A percentile compares a stretch with the other conserved stretches of the same genome.
These are phyloP conservation scores for Hericium erinaceus DNA, from an alignment of 768 basidiomycete species.

Conservation along the genomic window DNA sequence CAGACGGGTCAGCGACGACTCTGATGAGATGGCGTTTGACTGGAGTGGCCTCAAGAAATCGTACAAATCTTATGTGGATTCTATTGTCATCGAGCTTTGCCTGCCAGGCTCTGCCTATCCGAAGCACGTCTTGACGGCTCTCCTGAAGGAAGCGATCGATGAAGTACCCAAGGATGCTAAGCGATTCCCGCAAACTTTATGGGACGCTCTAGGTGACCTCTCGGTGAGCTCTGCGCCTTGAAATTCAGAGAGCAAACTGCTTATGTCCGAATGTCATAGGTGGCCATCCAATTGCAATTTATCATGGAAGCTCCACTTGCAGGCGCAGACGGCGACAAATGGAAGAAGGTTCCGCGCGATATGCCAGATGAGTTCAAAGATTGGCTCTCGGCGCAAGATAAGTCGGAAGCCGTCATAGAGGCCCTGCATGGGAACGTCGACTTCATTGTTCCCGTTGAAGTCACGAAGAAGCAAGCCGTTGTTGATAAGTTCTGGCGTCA, in stretches of 20 bases:
- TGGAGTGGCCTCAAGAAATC: constrained; percentile 51
- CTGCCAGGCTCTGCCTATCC: constrained; percentile 66
- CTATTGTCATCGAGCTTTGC: constrained; percentile 74
- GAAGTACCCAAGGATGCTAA: constrained; percentile 67
- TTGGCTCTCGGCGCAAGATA: constrained; percentile 64
- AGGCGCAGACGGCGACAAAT: constrained; percentile 42
- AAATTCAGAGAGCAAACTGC: neutral
- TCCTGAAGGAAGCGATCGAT: constrained; percentile 61
- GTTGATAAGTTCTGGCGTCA: constrained; percentile 57
- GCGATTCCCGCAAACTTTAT: constrained; percentile 70
- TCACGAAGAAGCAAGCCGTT: constrained; percentile 36
- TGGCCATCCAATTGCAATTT: constrained; percentile 56
- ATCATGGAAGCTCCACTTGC: constrained; percentile 55
- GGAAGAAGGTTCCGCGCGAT: constrained; percentile 38
- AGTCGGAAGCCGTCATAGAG: constrained; percentile 49
- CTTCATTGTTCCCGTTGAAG: constrained; percentile 48
- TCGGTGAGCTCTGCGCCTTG: constrained; percentile 36
- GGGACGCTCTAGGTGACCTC: constrained; percentile 77
- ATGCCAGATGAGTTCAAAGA: constrained; percentile 53
- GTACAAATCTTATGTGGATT: constrained; percentile 73
- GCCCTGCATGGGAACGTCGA: constrained; percentile 43
- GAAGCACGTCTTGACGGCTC: constrained; percentile 51
- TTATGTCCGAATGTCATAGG: constrained; percentile 26
- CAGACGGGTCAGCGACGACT: constrained; percentile 33
- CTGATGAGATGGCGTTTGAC: constrained; percentile 54